A percentile compares a stretch with the other conserved stretches of the same genome.
Conservation (phyloP, 73 alveolate species). For the Paramecium primaurelia region DNA sequence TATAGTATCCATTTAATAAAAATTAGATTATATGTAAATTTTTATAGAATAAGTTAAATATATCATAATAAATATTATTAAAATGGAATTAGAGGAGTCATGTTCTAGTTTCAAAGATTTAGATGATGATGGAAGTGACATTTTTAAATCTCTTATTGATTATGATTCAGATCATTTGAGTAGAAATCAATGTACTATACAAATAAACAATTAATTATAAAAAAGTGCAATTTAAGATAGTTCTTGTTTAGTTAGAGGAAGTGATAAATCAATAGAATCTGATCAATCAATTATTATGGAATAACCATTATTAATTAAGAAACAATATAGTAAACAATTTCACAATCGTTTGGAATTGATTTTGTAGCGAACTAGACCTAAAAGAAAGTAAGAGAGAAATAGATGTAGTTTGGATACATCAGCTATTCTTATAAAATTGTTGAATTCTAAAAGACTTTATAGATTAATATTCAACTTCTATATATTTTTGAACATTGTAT, state of each 20-base stretch:
- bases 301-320: background rate
- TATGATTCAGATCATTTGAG: background rate
- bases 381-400: background rate
- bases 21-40: background rate
- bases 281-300: background rate
- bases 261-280: background rate
- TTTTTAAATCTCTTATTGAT: background rate
- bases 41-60: background rate
- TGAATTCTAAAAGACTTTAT: background rate
- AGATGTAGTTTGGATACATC: conserved; percentile 9
- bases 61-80: background rate
- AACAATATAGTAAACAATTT: background rate
- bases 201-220: background rate
- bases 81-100: background rate
- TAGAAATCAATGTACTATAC: background rate
- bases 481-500: background rate
- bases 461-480: background rate
- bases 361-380: background rate
- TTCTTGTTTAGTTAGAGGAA: background rate
- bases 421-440: background rate
- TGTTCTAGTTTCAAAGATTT: background rate
- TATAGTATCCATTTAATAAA: background rate
- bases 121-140: background rate
- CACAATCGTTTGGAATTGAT: background rate
- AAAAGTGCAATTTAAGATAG: background rate